Evolutionary conservation across 1,139 yeast genomes (phyloP).

Genomic region (Suhomyces chickasaworum): DNA sequence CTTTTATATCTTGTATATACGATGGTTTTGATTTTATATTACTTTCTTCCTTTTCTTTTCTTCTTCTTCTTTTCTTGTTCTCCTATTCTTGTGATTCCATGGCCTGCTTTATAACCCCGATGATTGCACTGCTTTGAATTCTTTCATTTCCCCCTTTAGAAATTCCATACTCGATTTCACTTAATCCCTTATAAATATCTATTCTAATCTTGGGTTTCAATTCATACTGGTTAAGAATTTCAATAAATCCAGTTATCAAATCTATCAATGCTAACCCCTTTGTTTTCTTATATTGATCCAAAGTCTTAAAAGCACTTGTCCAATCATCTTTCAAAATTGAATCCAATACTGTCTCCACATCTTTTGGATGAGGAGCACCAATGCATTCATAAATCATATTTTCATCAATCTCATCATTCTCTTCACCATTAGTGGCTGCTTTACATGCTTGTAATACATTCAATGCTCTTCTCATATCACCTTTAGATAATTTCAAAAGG

Average conservation of each 20-base stretch:
- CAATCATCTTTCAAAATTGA: conserved; percentile 85
- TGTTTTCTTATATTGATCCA: conserved; percentile 59
- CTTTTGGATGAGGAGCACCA: conserved; percentile 93
- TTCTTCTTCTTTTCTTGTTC: too few species aligned
- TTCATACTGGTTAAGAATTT: conserved; percentile 65
- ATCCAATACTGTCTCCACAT: conserved; percentile 72
- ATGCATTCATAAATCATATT: conserved; percentile 89
- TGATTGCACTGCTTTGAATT: conserved; percentile 86
- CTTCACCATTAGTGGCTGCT: conserved; percentile 60
- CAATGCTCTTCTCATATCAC: conserved; percentile 95
- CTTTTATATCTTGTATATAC: too few species aligned
- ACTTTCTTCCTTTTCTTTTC: too few species aligned
- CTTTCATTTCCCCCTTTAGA: conserved; percentile 92
- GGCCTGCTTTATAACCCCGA: conserved; percentile 72
- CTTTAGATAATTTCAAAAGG: conserved; percentile 69
- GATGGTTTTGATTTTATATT: too few species aligned
- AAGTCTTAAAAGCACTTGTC: conserved; percentile 72
- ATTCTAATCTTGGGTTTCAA: conserved; percentile 64
- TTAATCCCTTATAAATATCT: conserved; percentile 63
- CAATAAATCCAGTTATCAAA: conserved; percentile 73
- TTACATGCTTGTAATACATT: conserved; percentile 94
- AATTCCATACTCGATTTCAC: conserved; percentile 88
- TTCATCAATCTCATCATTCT: conserved; percentile 56
- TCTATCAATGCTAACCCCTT: conserved; percentile 92
- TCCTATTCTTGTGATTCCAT: conserved; percentile 8